Base-by-base conservation (phyloP, 140 eudicot genomes). In the Senecio squalidus region DNA sequence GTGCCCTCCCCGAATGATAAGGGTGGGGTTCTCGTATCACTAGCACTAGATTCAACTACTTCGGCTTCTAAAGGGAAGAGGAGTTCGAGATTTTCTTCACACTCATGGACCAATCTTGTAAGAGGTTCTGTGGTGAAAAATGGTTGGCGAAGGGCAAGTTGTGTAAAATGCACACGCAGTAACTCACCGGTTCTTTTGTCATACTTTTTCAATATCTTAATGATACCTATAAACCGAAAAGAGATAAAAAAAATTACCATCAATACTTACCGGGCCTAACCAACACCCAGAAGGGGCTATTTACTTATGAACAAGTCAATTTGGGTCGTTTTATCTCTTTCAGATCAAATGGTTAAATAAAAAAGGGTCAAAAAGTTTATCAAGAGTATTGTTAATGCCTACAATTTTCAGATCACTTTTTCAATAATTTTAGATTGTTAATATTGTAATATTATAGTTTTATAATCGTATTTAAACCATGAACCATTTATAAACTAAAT, bases 151-250 rank as follows among this genome's bases (percentile, higher is more conserved):
- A 80, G 75, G n/a, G 94, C 95, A 41, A 78, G 76, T 64, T 81
- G 98, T 7, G 92, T 84, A 45, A 91, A 91, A 30, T 90, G 98
- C 46, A 83, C 73, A 39, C 86, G 86, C n/a, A 91, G 68, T 45
- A 84, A 60, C 59, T 76, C 91, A 33, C 96, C 96, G 0, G 96
- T 91, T 78, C 97, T 79, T 76, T 90, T 90, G 67, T 90, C 97
- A 57, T 80, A 90, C 55, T 90, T 86, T 71, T 91, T 91, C 76
- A 91, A 43, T 33, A 86, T 91, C 60, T 91, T 91, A 50, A 50
- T 50, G 5, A 50, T 50, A 50, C 57, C 57, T 50, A 25, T 4
- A 4, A 50, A 50, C 16, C 17, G 15, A 27, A 25, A 10, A 50
- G 34, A 14, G 3, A 40, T 40, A 9, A 8, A 8, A 40, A 40